These are phyloP conservation scores for Aspergillus ruber DNA, from an alignment of 2,329 filamentous ascomycete genomes.

Conservation along the genomic window DNA sequence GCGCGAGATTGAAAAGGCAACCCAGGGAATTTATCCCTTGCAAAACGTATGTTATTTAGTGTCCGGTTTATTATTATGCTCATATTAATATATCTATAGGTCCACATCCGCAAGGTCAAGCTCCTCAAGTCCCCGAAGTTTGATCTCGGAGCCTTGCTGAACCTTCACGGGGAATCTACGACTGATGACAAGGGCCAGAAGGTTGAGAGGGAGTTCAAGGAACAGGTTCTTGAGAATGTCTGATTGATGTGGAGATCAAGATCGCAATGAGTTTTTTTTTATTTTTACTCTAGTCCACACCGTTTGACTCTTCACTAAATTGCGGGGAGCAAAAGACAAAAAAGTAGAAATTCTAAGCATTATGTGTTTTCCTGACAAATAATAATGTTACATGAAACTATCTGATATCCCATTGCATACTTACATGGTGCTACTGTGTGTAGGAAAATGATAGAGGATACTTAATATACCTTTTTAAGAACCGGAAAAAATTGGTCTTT, in stretches of 20 bases:
- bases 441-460: no score
- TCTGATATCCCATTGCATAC: no score
- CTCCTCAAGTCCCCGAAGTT: constrained; percentile 98
- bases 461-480: no score
- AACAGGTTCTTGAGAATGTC: constrained; percentile 88
- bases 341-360: no score
- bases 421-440: no score
- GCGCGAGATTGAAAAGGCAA: constrained; percentile 99
- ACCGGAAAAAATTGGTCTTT: no score
- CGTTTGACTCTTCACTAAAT: not conserved
- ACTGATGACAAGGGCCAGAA: constrained; percentile 97
- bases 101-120: constrained; percentile 99
- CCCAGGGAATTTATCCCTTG: constrained; percentile 98
- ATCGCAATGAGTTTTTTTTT: not conserved
- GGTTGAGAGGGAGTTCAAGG: constrained; percentile 99
- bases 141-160: constrained; percentile 91
- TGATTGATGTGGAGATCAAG: constrained; percentile 48
- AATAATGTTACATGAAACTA: no score
- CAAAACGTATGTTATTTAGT: constrained; percentile 70
- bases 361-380: no score
- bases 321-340: not conserved
- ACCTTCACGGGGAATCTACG: constrained; percentile 93
- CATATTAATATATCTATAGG: constrained; percentile 52
- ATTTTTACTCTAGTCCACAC: not conserved
- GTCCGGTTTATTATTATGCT: not conserved